Conservation (phyloP, 2,329 filamentous ascomycete species). For the Aureobasidium sp. region DNA sequence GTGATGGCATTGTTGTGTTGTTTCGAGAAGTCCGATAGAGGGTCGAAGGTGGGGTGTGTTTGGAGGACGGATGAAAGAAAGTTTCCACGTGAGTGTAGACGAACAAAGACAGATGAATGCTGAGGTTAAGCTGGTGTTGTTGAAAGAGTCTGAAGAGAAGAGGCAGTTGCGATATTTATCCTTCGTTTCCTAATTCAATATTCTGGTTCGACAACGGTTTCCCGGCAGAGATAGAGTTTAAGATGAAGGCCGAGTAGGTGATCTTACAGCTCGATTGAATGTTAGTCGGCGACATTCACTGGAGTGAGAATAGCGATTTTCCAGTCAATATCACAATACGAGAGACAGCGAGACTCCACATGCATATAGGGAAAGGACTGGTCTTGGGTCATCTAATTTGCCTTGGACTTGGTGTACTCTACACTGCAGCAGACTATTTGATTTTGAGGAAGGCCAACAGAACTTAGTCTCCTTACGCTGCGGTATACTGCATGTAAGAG, state of each 20-base stretch:
- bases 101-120: neutral
- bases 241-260: constrained; percentile 1
- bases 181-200: neutral
- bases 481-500: neutral
- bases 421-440: neutral
- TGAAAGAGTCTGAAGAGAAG: neutral
- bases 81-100: neutral
- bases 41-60: neutral
- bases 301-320: neutral
- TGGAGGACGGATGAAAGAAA: neutral
- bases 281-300: neutral
- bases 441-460: neutral
- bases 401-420: neutral
- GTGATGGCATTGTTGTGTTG: constrained; percentile 3
- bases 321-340: neutral
- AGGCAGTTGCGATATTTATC: neutral
- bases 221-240: constrained; percentile 3
- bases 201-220: constrained; percentile 6
- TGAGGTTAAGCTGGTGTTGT: neutral
- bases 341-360: neutral
- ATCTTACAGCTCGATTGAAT: neutral
- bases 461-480: neutral
- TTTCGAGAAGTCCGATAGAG: neutral
- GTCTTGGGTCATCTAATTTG: neutral
- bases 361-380: neutral